Evolutionary conservation across 805 yeast species (phyloP).

Genomic region (Kuraishia hungarica): DNA sequence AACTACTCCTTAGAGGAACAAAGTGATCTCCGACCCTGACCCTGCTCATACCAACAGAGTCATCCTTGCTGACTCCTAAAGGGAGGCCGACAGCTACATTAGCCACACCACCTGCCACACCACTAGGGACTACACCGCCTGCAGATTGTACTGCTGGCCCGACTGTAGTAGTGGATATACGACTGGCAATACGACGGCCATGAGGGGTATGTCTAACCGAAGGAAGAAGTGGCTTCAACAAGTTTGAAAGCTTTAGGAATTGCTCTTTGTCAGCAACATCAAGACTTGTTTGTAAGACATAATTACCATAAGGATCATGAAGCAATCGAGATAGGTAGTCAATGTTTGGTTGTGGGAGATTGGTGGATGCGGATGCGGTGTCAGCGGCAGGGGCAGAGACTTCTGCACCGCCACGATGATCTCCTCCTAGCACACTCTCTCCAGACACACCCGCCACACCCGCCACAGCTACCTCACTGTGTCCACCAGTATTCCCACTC

Average conservation of each 20-base stretch:
- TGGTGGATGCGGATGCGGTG: too few species aligned
- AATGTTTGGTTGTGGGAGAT: not conserved
- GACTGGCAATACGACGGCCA: constrained; percentile 69
- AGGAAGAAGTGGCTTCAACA: constrained; percentile 67
- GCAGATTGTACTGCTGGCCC: not conserved
- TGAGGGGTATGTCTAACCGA: constrained; percentile 87
- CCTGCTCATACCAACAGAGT: not conserved
- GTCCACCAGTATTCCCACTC: too few species aligned
- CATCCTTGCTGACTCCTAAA: not conserved
- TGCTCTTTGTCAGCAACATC: constrained; percentile 46
- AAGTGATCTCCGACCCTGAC: not conserved
- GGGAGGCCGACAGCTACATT: too few species aligned
- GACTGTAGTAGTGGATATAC: not conserved
- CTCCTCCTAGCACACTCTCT: too few species aligned
- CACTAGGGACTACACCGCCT: not conserved
- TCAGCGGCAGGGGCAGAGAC: too few species aligned
- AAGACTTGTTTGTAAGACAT: constrained; percentile 49
- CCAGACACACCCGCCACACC: too few species aligned
- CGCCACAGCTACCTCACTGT: too few species aligned
- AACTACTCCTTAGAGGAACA: not conserved
- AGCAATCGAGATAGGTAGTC: constrained; percentile 18
- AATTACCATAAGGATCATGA: constrained; percentile 53
- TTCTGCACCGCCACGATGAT: not conserved
- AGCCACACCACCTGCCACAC: not conserved
- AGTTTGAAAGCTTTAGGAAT: constrained; percentile 44